A percentile compares a stretch with the other conserved stretches of the same genome.
Conservation (phyloP, 352 stramenopile species). For the Pythium aquatile region DNA sequence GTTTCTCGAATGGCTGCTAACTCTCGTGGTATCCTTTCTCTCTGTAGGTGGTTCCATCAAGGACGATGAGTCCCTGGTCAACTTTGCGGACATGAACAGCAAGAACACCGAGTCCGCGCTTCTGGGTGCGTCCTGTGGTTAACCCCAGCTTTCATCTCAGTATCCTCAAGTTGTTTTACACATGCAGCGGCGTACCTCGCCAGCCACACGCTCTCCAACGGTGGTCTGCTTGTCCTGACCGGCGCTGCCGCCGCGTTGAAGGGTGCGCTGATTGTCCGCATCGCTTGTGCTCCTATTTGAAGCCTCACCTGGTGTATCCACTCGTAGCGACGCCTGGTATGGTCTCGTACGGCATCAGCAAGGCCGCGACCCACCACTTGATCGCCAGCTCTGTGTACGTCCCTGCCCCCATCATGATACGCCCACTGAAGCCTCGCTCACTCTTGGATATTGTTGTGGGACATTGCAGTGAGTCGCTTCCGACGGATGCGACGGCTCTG, state of each 20-base stretch:
- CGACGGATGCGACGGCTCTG: conserved; percentile 46
- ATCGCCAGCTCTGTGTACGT: conserved; percentile 79
- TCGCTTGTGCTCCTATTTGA: not conserved
- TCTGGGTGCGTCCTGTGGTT: conserved; percentile 36
- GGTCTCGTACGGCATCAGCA: conserved; percentile 88
- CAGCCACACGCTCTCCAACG: conserved; percentile 52
- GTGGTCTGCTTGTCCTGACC: conserved; percentile 80
- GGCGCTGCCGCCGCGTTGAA: conserved; percentile 77
- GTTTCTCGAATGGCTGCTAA: not conserved
- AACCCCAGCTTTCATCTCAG: no score
- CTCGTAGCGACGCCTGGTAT: conserved; percentile 61
- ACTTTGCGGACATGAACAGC: conserved; percentile 64
- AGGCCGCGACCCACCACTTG: conserved; percentile 88
- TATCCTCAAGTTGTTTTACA: not conserved
- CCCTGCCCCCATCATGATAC: no score
- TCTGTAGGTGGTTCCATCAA: conserved; percentile 61
- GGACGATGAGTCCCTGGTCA: conserved; percentile 55
- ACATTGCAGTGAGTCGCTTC: conserved; percentile 45
- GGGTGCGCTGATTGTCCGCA: conserved; percentile 21
- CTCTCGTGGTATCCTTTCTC: not conserved
- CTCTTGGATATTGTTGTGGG: not conserved
- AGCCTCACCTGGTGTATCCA: no score
- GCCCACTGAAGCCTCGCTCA: no score
- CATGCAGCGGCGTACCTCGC: conserved; percentile 78
- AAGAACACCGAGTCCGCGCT: conserved; percentile 84